A percentile compares a stretch with the other conserved stretches of the same genome.
These are phyloP conservation scores for Saksenaea vasiformis DNA, from an alignment of 371 early-diverging fungal species.

Conservation along the genomic window DNA sequence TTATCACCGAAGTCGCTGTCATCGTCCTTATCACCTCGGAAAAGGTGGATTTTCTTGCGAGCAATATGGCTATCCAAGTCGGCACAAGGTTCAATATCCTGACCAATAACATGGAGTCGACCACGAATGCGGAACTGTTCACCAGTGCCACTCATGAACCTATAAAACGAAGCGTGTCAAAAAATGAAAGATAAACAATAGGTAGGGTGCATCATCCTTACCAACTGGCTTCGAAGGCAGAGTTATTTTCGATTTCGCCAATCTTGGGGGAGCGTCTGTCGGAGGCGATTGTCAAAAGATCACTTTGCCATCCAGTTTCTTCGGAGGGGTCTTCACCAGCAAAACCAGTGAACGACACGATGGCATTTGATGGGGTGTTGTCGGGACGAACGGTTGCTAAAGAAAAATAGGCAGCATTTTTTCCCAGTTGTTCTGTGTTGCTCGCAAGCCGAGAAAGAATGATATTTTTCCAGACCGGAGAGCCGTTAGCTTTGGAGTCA, in stretches of 20 bases:
- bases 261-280: constrained; percentile 17
- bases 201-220: background rate
- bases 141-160: constrained; percentile 11
- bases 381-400: constrained; percentile 20
- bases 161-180: background rate
- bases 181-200: background rate
- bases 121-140: constrained; percentile 20
- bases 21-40: constrained; percentile 9
- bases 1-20: constrained; percentile 7
- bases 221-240: constrained; percentile 20
- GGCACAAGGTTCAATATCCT: background rate
- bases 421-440: background rate
- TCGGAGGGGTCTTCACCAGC: constrained; percentile 17
- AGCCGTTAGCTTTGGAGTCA: background rate
- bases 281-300: constrained; percentile 11
- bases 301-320: constrained; percentile 15
- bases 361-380: constrained; percentile 22
- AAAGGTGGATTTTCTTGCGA: constrained; percentile 9
- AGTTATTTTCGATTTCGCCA: background rate
- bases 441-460: background rate
- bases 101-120: constrained; percentile 14
- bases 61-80: constrained; percentile 17
- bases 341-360: constrained; percentile 25
- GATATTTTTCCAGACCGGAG: constrained; percentile 16
- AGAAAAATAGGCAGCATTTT: constrained; percentile 13